Evolutionary conservation across 2,329 filamentous ascomycete species (phyloP).

Genomic region (Penicillium sp.): DNA sequence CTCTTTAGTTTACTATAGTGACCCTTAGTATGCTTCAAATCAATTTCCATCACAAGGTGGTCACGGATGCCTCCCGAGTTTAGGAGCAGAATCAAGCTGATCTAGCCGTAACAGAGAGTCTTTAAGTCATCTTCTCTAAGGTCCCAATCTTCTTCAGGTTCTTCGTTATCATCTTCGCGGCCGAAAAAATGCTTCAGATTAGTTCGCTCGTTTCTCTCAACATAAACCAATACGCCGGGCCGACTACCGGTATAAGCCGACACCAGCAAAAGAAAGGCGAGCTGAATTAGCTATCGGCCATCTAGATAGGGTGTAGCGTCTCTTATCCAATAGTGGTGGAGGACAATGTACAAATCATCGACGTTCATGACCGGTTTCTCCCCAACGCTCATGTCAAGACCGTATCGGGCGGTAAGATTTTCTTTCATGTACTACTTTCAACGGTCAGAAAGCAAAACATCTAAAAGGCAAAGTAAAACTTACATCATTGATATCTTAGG

Average conservation of each 20-base stretch:
- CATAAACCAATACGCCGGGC: background rate
- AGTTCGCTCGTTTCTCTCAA: background rate
- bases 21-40: constrained; percentile 11
- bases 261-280: background rate
- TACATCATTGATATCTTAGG: background rate
- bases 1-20: constrained; percentile 10
- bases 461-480: background rate
- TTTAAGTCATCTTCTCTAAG: background rate
- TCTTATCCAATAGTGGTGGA: background rate
- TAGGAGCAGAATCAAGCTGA: background rate
- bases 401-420: constrained; percentile 2
- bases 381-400: constrained; percentile 9
- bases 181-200: background rate
- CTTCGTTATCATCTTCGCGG: background rate
- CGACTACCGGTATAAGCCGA: background rate
- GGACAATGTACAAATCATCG: constrained; percentile 13
- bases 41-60: constrained; percentile 7
- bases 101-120: constrained; percentile 1
- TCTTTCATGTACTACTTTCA: constrained; percentile 11
- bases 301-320: too few species aligned
- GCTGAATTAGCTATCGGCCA: too few species aligned
- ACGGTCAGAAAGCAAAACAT: too few species aligned
- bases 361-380: constrained; percentile 14
- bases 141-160: background rate
- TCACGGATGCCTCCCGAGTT: constrained; percentile 1